These are phyloP conservation scores for Diospyros kaki DNA, from an alignment of 148 eudicot genomes.

Conservation along the genomic window DNA sequence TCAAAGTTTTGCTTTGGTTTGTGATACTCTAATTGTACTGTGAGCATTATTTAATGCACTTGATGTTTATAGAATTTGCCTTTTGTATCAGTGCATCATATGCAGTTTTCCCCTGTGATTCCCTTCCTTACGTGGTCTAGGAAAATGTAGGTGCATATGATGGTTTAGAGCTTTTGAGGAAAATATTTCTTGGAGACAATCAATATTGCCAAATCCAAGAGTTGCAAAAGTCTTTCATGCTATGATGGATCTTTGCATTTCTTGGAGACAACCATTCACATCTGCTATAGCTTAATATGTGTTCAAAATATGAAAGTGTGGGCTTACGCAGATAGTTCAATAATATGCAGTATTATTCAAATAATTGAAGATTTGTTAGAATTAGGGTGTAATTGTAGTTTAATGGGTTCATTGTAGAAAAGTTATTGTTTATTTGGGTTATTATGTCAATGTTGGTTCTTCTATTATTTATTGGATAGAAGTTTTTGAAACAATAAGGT, in stretches of 20 bases:
- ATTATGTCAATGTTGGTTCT: too few relatives aligned
- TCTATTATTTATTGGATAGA: too few relatives aligned
- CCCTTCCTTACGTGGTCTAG: neutral
- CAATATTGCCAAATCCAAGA: conserved; percentile 47
- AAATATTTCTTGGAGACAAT: neutral
- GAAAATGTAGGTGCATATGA: conserved; percentile 3
- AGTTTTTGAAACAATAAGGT: too few relatives aligned
- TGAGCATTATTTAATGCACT: neutral
- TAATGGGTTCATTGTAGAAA: too few relatives aligned
- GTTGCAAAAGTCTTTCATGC: conserved; percentile 65
- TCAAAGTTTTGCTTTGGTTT: neutral
- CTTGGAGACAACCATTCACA: too few relatives aligned
- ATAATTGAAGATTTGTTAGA: too few relatives aligned
- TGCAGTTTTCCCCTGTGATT: neutral
- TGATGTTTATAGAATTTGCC: neutral
- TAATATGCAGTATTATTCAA: too few relatives aligned
- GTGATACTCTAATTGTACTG: neutral
- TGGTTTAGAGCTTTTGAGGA: neutral
- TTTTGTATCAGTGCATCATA: neutral
- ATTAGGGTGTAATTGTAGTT: too few relatives aligned
- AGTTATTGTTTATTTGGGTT: too few relatives aligned
- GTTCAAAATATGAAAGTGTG: too few relatives aligned
- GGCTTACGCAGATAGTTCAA: too few relatives aligned
- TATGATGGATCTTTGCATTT: conserved; percentile 59
- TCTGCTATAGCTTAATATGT: too few relatives aligned